These are phyloP conservation scores for Spathaspora hagerdaliae DNA, from an alignment of 805 yeast species.

Conservation along the genomic window DNA sequence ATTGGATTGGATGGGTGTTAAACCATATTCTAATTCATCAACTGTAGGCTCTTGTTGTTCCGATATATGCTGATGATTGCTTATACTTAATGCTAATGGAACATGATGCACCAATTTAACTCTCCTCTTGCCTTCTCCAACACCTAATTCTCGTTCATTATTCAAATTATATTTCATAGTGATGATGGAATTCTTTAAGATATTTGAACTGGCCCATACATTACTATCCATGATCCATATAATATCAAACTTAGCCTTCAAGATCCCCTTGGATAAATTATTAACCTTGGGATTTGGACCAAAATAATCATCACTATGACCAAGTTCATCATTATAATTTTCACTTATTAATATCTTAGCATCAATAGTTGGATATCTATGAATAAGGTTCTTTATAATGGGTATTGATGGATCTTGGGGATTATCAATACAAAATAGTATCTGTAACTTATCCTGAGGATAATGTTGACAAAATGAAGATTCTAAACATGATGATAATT, in stretches of 20 bases:
- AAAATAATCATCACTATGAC: constrained; percentile 41
- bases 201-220: constrained; percentile 69
- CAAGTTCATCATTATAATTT: constrained; percentile 10
- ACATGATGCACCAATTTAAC: constrained; percentile 77
- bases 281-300: constrained; percentile 92
- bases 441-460: constrained; percentile 56
- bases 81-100: constrained; percentile 57
- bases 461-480: constrained; percentile 67
- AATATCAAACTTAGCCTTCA: constrained; percentile 62
- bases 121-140: constrained; percentile 23
- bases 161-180: constrained; percentile 47
- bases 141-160: constrained; percentile 36
- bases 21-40: constrained; percentile 8
- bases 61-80: constrained; percentile 3
- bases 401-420: constrained; percentile 61
- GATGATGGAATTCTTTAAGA: constrained; percentile 60
- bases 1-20: constrained; percentile 13
- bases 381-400: constrained; percentile 46
- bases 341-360: constrained; percentile 49
- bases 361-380: constrained; percentile 52
- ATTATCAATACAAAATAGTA: constrained; percentile 72
- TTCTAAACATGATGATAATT: constrained; percentile 61
- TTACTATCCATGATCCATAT: constrained; percentile 86
- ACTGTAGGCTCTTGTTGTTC: neutral
- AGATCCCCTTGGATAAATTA: constrained; percentile 78